Evolutionary conservation across 805 yeast species (phyloP), one percentile per base, ranked within the genome.

Genomic region (Saccharomycopsis fodiens): DNA sequence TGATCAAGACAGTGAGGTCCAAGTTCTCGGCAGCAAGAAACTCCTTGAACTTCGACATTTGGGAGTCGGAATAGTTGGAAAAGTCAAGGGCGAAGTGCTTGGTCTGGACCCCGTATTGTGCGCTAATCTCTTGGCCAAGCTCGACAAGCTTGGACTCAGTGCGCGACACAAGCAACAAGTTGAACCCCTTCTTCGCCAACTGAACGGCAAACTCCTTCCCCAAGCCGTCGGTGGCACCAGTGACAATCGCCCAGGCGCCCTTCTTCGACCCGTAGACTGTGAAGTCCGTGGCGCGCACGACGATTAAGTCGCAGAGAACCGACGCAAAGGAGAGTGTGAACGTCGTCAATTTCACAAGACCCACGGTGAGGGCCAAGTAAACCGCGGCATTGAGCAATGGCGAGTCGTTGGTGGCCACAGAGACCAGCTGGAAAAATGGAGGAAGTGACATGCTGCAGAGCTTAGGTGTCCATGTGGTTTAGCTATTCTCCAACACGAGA

Each of bases 161-260:
- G 66, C 98, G 78, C 21, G 96, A 85, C 13, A 91, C 79, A 54
- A 93, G 72, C 10, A 86, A 79, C 39, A 93, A 63, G 55, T 88
- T 89, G 62, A 89, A 82, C 1, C 96, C 96, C 53, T 74, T 79
- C 44, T 72, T 64, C 10, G 97, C 98, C 64, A 93, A 73, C 66
- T 91, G 97, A 21, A 66, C 59, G 1, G 96, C 81, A 59, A 76
- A 93, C 62, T 93, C 96, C 61, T 89, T 87, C 47, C 98, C 98
- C 58, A 93, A 83, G 30, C 98, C 98, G 61, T 93, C 97, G 40
- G 97, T 86, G 3, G 97, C 94, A 48, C 98, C 98, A 4, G 98
- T 93, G 15, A 93, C 76, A 27, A 93, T 84, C n/a, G 97, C 96
- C 91, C 96, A 93, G 35, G 75, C 70, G 22, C 82, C 83, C 42